Conservation (phyloP, 305 asterid species). For the Fraxinus albicans region DNA sequence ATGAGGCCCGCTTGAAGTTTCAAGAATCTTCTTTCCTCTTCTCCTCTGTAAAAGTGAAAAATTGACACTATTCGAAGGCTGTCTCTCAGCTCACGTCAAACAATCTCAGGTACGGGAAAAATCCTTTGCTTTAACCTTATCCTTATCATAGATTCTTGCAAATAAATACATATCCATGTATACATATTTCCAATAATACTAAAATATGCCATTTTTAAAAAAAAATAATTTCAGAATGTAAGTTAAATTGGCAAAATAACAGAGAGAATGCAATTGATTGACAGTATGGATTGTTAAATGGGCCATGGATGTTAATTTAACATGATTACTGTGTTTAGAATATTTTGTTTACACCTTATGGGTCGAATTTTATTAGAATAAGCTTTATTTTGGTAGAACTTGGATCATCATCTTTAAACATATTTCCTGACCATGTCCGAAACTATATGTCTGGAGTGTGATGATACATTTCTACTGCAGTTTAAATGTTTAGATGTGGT, state of each 20-base stretch:
- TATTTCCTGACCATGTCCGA: no score
- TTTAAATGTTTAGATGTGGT: not conserved
- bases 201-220: not conserved
- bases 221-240: not conserved
- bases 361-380: not conserved
- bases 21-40: not conserved
- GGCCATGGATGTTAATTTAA: not conserved
- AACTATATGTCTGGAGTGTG: not conserved
- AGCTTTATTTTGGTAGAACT: not conserved
- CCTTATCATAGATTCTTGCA: not conserved
- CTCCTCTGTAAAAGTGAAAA: not conserved
- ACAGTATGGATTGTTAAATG: not conserved
- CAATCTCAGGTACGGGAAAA: not conserved
- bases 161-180: not conserved
- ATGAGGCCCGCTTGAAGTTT: not conserved
- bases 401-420: not conserved
- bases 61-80: not conserved
- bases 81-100: not conserved
- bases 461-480: not conserved
- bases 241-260: not conserved
- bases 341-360: not conserved
- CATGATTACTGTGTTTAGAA: not conserved
- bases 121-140: not conserved
- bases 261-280: not conserved
- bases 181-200: not conserved